phyloP scores from a whole-genome alignment of 2,329 filamentous ascomycete genomes.

The Aureobasidium sp. region DNA sequence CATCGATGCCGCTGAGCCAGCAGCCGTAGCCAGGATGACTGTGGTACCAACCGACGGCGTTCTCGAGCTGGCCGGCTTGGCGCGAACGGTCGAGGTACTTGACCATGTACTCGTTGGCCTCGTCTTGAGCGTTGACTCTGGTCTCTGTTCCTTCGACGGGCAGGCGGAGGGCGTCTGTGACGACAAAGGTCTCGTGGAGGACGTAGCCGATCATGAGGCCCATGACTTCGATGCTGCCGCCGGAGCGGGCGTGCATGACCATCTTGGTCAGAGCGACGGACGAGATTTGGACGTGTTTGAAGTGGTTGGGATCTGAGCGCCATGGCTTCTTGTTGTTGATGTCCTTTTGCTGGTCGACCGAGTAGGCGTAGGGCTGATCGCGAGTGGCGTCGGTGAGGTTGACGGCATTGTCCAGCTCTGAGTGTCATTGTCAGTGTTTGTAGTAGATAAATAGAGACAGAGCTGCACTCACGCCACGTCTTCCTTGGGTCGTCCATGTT shows the following conservation, averaged over 20 bases:
- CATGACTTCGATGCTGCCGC: conserved; percentile 90
- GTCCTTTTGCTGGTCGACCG: conserved; percentile 57
- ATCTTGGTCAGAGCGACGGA: conserved; percentile 94
- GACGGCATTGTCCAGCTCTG: conserved; percentile 79
- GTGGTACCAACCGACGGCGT: conserved; percentile 97
- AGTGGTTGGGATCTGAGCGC: conserved; percentile 72
- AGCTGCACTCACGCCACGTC: conserved; percentile 15
- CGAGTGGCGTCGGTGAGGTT: conserved; percentile 75
- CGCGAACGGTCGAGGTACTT: conserved; percentile 71
- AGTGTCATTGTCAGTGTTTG: not conserved
- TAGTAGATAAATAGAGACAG: not conserved
- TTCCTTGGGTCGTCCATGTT: conserved; percentile 16
- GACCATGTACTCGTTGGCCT: conserved; percentile 96
- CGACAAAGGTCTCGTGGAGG: conserved; percentile 73
- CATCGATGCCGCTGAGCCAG: conserved; percentile 95
- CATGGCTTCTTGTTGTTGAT: conserved; percentile 63
- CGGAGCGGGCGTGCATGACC: conserved; percentile 98
- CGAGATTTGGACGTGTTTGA: conserved; percentile 88
- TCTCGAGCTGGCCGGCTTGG: conserved; percentile 72
- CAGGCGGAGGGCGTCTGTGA: conserved; percentile 87
- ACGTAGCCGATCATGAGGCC: conserved; percentile 96
- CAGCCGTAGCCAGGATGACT: conserved; percentile 96
- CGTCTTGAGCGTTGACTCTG: conserved; percentile 87
- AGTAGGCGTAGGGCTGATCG: conserved; percentile 87
- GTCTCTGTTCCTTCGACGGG: conserved; percentile 99